Percentiles rank a stretch among this genome's conserved stretches.
Evolutionary conservation across 1,139 yeast genomes (phyloP).

Genomic region (Trichomonascaceae sp.): DNA sequence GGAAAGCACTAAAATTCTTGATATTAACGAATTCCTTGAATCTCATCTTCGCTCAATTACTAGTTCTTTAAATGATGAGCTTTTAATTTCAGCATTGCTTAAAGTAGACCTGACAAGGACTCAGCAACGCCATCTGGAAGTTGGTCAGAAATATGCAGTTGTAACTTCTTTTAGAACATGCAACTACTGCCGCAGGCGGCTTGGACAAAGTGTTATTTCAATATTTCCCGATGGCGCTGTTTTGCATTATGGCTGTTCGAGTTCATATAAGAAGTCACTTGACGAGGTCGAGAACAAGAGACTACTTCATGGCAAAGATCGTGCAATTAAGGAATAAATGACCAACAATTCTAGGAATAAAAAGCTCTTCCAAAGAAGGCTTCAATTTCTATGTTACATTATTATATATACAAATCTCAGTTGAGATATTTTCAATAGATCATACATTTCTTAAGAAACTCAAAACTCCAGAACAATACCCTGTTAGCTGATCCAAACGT

Average conservation of each 20-base stretch:
- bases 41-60: constrained; percentile 41
- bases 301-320: neutral
- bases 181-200: constrained; percentile 50
- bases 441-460: constrained; percentile 44
- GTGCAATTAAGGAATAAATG: constrained; percentile 2
- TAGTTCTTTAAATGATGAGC: constrained; percentile 20
- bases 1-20: constrained; percentile 40
- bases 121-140: constrained; percentile 35
- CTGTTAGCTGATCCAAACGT: constrained; percentile 60
- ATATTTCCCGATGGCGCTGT: constrained; percentile 47
- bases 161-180: constrained; percentile 46
- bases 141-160: constrained; percentile 36
- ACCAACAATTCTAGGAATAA: neutral
- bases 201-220: constrained; percentile 60
- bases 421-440: constrained; percentile 2
- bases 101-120: constrained; percentile 36
- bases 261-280: constrained; percentile 19
- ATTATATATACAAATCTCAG: constrained; percentile 3
- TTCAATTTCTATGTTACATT: neutral
- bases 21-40: constrained; percentile 42
- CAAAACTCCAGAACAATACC: constrained; percentile 80
- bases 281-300: constrained; percentile 12
- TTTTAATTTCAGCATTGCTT: constrained; percentile 30
- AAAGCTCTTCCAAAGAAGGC: neutral
- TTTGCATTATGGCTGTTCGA: constrained; percentile 66